phyloP scores from a whole-genome alignment of 164 flowering plant genomes.

The Annona cherimola region DNA sequence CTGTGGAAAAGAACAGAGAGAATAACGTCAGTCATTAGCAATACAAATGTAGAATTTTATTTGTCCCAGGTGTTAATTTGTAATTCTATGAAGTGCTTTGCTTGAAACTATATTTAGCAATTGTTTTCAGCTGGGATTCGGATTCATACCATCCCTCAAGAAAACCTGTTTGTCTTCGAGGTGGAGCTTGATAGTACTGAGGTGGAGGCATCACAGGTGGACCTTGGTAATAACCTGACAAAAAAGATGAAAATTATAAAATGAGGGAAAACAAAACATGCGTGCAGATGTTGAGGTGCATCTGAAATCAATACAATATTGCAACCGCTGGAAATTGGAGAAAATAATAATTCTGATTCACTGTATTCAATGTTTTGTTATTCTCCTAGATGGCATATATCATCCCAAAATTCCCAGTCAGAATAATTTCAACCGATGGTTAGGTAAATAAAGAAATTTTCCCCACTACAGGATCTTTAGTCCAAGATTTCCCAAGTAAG shows the following conservation, averaged over 20 bases:
- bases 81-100: not conserved
- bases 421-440: too few relatives aligned
- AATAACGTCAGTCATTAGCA: not conserved
- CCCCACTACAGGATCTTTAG: too few relatives aligned
- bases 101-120: not conserved
- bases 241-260: not conserved
- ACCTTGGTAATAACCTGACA: constrained; percentile 61
- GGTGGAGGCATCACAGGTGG: constrained; percentile 81
- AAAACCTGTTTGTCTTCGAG: constrained; percentile 48
- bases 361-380: too few relatives aligned
- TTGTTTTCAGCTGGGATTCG: constrained; percentile 4
- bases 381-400: too few relatives aligned
- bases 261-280: not conserved
- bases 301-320: too few relatives aligned
- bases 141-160: constrained; percentile 56
- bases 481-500: too few relatives aligned
- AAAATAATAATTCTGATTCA: too few relatives aligned
- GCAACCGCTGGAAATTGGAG: too few relatives aligned
- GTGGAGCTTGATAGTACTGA: constrained; percentile 40
- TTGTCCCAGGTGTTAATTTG: not conserved
- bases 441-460: too few relatives aligned
- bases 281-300: too few relatives aligned
- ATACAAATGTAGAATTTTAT: not conserved
- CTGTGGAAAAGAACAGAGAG: constrained; percentile 18
- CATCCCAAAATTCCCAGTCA: too few relatives aligned